Evolutionary conservation across 768 basidiomycete genomes (phyloP), one percentile per base, ranked within the genome.

Genomic region (Lactarius trivialis): DNA sequence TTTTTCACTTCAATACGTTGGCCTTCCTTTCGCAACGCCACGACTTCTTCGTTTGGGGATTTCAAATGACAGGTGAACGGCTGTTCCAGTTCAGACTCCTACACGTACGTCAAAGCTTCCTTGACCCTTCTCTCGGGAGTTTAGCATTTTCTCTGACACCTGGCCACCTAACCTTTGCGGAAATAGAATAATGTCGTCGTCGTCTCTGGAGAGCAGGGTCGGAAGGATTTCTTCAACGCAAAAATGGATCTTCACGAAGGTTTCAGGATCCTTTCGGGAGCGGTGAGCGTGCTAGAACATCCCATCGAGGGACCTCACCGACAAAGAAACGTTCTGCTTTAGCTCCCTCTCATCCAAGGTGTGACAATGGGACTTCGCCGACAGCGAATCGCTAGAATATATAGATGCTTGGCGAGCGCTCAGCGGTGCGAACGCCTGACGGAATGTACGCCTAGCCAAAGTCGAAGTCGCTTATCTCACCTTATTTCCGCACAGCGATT

Each of bases 261-360:
- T n/a, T n/a, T n/a, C n/a, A n/a, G n/a, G n/a, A n/a, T n/a, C n/a
- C n/a, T n/a, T n/a, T n/a, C n/a, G n/a, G n/a, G n/a, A n/a, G n/a
- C n/a, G n/a, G n/a, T n/a, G n/a, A n/a, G n/a, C n/a, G n/a, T n/a
- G n/a, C n/a, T n/a, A n/a, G n/a, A n/a, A n/a, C n/a, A n/a, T n/a
- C n/a, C n/a, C n/a, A n/a, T n/a, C n/a, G n/a, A n/a, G n/a, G n/a
- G n/a, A n/a, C n/a, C n/a, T n/a, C n/a, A n/a, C n/a, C n/a, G n/a
- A n/a, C n/a, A n/a, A n/a, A 53, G 5, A 48, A 43, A 56, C 55
- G 67, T 55, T 30, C 48, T 54, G 45, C 64, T 58, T 36, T 65
- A 90, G 88, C 85, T 91, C 64, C 88, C 89, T 65, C 83, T 87
- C 79, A 81, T 89, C 67, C 81, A 79, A 68, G 88, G 88, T 43